Percentiles rank a stretch among this genome's conserved stretches.
These are phyloP conservation scores for Penicillium decumbens DNA, from an alignment of 2,329 filamentous ascomycete genomes.

Conservation along the genomic window DNA sequence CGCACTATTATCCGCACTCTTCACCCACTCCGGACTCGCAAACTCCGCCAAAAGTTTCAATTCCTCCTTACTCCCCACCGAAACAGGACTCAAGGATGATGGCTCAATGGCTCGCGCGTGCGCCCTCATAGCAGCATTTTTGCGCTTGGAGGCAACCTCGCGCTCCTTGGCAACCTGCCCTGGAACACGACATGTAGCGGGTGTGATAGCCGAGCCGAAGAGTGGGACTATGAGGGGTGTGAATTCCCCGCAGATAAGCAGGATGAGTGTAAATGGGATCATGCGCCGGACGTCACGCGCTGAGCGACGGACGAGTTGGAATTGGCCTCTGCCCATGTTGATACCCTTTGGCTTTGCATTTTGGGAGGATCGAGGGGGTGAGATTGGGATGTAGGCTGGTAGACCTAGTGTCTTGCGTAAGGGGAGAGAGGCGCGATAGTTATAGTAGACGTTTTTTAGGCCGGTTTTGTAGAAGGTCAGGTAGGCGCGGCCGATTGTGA, in stretches of 20 bases:
- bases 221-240: slow-evolving; percentile 73
- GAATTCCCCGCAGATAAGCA: slow-evolving; percentile 79
- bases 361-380: slow-evolving; percentile 19
- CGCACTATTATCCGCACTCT: slow-evolving; percentile 19
- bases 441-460: slow-evolving; percentile 67
- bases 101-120: slow-evolving; percentile 20
- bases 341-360: slow-evolving; percentile 7
- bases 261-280: slow-evolving; percentile 69
- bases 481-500: slow-evolving; percentile 67
- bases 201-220: slow-evolving; percentile 65
- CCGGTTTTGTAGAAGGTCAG: slow-evolving; percentile 82
- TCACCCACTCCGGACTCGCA: slow-evolving; percentile 19
- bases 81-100: slow-evolving; percentile 5
- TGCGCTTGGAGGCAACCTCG: slow-evolving; percentile 48
- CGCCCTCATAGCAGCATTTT: slow-evolving; percentile 23
- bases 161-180: slow-evolving; percentile 61
- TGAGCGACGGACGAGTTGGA: slow-evolving; percentile 65
- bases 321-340: slow-evolving; percentile 59
- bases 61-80: slow-evolving; percentile 20
- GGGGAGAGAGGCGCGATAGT: slow-evolving; percentile 46
- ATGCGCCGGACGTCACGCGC: slow-evolving; percentile 70
- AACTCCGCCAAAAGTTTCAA: slow-evolving; percentile 31
- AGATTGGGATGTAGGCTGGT: slow-evolving; percentile 32
- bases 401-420: slow-evolving; percentile 30
- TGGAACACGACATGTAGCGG: slow-evolving; percentile 77